Evolutionary conservation across 2,329 filamentous ascomycete genomes (phyloP).

Genomic region (Pseudogymnoascus sp.): DNA sequence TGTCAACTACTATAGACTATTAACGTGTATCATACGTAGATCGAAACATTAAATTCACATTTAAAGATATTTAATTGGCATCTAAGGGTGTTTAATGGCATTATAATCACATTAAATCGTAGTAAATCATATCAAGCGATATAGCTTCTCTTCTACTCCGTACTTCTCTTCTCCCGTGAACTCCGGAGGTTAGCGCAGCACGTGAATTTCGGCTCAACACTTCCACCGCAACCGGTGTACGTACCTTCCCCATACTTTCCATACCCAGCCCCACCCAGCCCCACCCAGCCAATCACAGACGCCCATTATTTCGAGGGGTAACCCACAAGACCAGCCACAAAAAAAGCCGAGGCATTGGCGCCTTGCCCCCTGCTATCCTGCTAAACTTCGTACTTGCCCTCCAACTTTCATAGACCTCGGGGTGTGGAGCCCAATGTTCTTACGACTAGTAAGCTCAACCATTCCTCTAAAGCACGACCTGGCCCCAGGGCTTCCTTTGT

Average conservation of each 20-base stretch:
- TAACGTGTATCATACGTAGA: no score
- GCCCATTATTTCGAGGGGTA: not conserved
- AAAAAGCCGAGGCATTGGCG: not conserved
- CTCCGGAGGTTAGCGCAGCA: not conserved
- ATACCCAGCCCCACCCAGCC: not conserved
- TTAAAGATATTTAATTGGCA: not conserved
- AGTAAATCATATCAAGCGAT: not conserved
- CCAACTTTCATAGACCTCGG: not conserved
- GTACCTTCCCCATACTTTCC: not conserved
- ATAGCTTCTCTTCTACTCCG: no score
- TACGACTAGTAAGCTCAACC: not conserved
- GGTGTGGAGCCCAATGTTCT: not conserved
- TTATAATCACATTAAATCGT: not conserved
- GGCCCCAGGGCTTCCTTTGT: not conserved
- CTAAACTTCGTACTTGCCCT: not conserved
- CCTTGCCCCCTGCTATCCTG: no score
- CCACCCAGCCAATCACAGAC: not conserved
- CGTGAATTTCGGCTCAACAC: not conserved
- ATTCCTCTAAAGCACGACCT: not conserved
- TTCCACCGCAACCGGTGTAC: not conserved
- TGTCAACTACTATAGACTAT: no score
- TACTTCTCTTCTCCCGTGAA: not conserved
- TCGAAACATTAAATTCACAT: not conserved
- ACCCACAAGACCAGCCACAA: not conserved
- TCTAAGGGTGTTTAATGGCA: not conserved